Evolutionary conservation across 495 filamentous ascomycete genomes (phyloP).

Genomic region (Neurospora sp.): DNA sequence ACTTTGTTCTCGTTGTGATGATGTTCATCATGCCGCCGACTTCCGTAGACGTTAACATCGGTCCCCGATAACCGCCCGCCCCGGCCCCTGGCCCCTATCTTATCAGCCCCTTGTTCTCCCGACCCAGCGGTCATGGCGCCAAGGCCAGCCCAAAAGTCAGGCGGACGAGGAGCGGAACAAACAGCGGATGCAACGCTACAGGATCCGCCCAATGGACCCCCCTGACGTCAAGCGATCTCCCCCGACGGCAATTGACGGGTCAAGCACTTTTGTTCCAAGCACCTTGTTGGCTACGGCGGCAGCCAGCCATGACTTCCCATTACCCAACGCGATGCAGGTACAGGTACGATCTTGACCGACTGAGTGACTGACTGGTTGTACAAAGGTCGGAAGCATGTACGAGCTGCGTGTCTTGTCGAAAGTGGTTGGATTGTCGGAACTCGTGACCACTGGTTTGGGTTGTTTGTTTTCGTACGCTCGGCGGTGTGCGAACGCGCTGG

Average conservation of each 20-base stretch:
- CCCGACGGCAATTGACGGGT: background rate
- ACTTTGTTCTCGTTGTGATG: background rate
- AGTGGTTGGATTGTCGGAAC: background rate
- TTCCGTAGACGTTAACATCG: background rate
- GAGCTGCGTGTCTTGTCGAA: background rate
- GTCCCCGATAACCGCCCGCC: background rate
- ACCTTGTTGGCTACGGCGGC: background rate
- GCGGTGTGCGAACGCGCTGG: background rate
- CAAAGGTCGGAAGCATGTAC: background rate
- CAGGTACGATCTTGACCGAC: background rate
- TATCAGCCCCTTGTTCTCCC: background rate
- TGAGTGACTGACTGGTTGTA: background rate
- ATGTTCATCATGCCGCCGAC: background rate
- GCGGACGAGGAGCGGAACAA: too few relatives aligned
- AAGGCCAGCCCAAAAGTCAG: background rate
- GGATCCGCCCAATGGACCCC: background rate
- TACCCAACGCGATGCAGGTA: background rate
- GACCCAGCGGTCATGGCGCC: background rate
- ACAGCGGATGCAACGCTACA: background rate
- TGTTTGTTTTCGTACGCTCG: background rate
- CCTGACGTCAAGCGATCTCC: background rate
- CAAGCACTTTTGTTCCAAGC: background rate
- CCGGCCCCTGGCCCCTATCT: background rate
- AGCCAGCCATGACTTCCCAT: background rate
- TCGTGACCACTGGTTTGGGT: background rate